Conservation (phyloP, 164 flowering plant species). For the Chloranthus sessilifolius region DNA sequence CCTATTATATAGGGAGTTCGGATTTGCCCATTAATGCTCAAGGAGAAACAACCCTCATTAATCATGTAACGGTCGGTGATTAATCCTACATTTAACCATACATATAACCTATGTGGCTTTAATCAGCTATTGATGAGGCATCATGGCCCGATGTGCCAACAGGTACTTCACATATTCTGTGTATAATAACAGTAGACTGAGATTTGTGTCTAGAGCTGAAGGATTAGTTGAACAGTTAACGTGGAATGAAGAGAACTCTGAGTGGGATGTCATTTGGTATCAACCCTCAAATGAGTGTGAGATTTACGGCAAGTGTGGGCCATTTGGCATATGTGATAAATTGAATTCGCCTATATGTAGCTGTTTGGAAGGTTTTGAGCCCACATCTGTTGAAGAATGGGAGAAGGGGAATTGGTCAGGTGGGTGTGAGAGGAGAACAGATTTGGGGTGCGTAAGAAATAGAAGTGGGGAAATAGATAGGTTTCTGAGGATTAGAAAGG, state of each 20-base stretch:
- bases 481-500: constrained; percentile 1
- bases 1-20: no score
- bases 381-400: constrained; percentile 11
- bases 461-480: neutral
- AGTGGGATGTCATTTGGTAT: neutral
- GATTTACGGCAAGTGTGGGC: constrained; percentile 17
- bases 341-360: neutral
- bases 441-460: constrained; percentile 5
- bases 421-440: constrained; percentile 16
- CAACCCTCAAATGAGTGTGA: constrained; percentile 20
- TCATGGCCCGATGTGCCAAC: no score
- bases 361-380: constrained; percentile 24
- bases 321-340: constrained; percentile 15
- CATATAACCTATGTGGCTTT: no score
- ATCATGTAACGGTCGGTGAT: no score
- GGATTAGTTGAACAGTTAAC: constrained; percentile 13
- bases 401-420: neutral
- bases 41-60: no score
- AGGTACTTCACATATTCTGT: constrained; percentile 12
- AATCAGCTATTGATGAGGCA: no score
- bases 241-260: constrained; percentile 6
- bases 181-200: neutral
- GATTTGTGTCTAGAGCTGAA: constrained; percentile 9
- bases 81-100: no score
- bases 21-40: no score